Conservation (phyloP, 768 basidiomycete species). For the Lactarius hatsudake region DNA sequence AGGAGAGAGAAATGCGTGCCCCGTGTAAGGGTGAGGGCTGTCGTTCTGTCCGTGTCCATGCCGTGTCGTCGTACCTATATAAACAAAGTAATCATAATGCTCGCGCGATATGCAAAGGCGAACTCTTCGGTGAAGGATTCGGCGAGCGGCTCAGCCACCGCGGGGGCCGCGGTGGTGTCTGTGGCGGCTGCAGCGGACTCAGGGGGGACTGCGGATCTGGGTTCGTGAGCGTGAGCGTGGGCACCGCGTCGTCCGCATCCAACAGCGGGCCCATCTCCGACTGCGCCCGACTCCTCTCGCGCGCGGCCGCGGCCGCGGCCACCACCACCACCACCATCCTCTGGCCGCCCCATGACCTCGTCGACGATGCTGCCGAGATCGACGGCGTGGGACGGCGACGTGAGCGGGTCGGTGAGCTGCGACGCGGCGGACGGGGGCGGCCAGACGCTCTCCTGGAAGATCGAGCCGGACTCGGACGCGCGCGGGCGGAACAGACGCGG, state of each 20-base stretch:
- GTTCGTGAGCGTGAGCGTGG: constrained; percentile 9
- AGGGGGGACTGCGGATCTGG: constrained; percentile 1
- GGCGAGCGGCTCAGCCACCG: constrained; percentile 16
- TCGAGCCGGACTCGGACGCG: constrained; percentile 24
- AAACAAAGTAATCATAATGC: not conserved
- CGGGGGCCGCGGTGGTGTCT: not conserved
- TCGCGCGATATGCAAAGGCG: not conserved
- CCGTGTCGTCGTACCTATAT: not conserved
- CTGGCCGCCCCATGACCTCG: constrained; percentile 18
- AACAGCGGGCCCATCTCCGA: not conserved
- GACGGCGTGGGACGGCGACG: constrained; percentile 5
- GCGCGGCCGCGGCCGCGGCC: not conserved
- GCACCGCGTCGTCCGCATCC: not conserved
- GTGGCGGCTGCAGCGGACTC: not conserved
- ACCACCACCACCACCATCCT: too few relatives aligned
- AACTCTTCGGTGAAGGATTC: constrained; percentile 10
- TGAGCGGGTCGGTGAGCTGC: constrained; percentile 23
- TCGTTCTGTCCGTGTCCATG: not conserved
- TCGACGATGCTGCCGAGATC: constrained; percentile 22
- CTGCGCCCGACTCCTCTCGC: not conserved
- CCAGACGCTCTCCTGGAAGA: constrained; percentile 28
- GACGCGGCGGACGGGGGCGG: constrained; percentile 19
- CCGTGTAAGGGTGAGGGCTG: not conserved
- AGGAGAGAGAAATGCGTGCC: not conserved
- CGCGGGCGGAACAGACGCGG: constrained; percentile 21